Evolutionary conservation across 2,329 filamentous ascomycete species (phyloP), one percentile per base, ranked within the genome.

Genomic region (Colletotrichum viniferum): DNA sequence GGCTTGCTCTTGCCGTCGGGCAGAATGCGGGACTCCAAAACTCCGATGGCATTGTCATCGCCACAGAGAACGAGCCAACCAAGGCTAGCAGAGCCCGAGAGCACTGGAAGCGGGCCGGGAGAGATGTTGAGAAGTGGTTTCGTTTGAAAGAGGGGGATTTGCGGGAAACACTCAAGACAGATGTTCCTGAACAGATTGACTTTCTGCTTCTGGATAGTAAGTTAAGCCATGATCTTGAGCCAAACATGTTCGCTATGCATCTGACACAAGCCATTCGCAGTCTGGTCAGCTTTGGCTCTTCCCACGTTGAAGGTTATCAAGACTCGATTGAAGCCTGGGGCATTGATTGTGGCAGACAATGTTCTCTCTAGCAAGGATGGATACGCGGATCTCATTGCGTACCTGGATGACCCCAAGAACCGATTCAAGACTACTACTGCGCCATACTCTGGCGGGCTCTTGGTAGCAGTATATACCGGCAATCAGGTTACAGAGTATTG

Each of bases 131-230:
- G 70, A 79, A 80, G 5, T 83, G 84, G 78, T 91, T 93, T 78
- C 90, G 92, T 32, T 81, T 93, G 28, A 82, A 91, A 6, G 89
- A 88, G 73, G 91, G 91, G 0, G 89, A 93, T 78, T 76, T 93
- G 63, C 83, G 85, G 0, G 87, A 92, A 80, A 92, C 90, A 0
- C 81, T 83, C 4, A 87, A 87, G 76, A 78, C 79, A 0, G 84
- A 86, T 36, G 73, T 92, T 28, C 85, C 86, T 0, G 82, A 85
- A 2, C 79, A 86, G 34, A 83, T 93, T n/a, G 90, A 93, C 76
- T 83, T 93, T 24, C 77, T 93, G 18, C 81, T 92, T 28, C 84
- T 93, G 30, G 91, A 93, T 78, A 92, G 91, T 93, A 81, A 85
- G 90, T 87, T 7, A 16, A n/a, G 9, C 1, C 28, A 58, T 14